A percentile compares a stretch with the other conserved stretches of the same genome.
Evolutionary conservation across 2,329 filamentous ascomycete genomes (phyloP).

Genomic region (Calonectria fujianensis): DNA sequence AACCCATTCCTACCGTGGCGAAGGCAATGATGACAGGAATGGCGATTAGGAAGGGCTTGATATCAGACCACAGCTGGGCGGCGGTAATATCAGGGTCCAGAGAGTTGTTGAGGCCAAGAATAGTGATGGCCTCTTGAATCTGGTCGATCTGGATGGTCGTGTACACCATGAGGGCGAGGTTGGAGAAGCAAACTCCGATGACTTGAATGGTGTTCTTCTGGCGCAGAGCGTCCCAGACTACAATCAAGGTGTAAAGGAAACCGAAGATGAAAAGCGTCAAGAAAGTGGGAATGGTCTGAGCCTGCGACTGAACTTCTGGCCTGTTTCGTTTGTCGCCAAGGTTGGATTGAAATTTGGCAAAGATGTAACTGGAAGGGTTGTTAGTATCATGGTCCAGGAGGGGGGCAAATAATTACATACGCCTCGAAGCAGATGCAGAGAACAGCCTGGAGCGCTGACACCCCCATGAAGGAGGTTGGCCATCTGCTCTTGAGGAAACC

Average conservation of each 20-base stretch:
- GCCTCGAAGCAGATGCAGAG: slow-evolving; percentile 90
- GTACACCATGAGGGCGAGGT: slow-evolving; percentile 93
- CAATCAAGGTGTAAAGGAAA: slow-evolving; percentile 91
- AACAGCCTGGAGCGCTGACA: slow-evolving; percentile 84
- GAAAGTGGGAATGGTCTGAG: slow-evolving; percentile 92
- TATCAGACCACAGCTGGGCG: slow-evolving; percentile 78
- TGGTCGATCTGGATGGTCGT: slow-evolving; percentile 95
- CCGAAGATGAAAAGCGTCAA: slow-evolving; percentile 97
- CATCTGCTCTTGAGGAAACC: slow-evolving; percentile 89
- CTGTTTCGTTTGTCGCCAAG: slow-evolving; percentile 66
- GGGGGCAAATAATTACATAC: slow-evolving; percentile 71
- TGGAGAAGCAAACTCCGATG: slow-evolving; percentile 95
- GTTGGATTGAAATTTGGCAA: slow-evolving; percentile 86
- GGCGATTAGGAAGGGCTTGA: slow-evolving; percentile 86
- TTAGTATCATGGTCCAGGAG: slow-evolving; percentile 39
- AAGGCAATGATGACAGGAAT: slow-evolving; percentile 90
- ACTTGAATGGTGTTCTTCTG: slow-evolving; percentile 99
- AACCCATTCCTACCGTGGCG: slow-evolving; percentile 82
- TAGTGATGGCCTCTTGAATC: slow-evolving; percentile 82
- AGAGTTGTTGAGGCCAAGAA: slow-evolving; percentile 67
- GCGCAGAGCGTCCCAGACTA: slow-evolving; percentile 94
- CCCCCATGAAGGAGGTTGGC: slow-evolving; percentile 89
- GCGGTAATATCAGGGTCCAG: slow-evolving; percentile 62
- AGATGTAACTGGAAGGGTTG: slow-evolving; percentile 81
- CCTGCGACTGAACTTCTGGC: slow-evolving; percentile 68